Conservation (phyloP, 352 stramenopile genomes). For the Pythium vanterpoolii region DNA sequence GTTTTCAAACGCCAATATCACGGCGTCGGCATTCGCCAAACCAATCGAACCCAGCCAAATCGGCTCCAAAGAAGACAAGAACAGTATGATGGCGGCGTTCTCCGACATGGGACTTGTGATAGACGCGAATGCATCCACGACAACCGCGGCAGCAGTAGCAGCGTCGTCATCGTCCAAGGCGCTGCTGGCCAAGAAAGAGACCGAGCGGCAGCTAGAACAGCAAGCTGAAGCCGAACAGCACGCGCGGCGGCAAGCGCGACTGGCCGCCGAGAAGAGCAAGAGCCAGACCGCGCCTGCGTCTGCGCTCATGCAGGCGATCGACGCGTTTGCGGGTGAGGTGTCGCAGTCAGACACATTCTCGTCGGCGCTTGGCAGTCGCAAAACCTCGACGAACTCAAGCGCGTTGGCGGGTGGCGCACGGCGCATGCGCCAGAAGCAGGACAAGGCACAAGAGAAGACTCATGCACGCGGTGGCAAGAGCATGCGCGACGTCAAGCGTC, state of each 20-base stretch:
- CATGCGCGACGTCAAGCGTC: constrained; percentile 34
- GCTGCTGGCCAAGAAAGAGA: constrained; percentile 46
- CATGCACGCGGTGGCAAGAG: constrained; percentile 28
- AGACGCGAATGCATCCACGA: constrained; percentile 14
- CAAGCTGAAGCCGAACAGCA: constrained; percentile 19
- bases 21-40: not conserved
- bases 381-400: constrained; percentile 8
- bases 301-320: constrained; percentile 59
- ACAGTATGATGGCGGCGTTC: constrained; percentile 55
- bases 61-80: constrained; percentile 21
- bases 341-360: constrained; percentile 32
- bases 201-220: constrained; percentile 39
- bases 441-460: constrained; percentile 39
- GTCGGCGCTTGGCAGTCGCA: constrained; percentile 7
- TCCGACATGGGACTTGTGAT: constrained; percentile 51
- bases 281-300: constrained; percentile 29
- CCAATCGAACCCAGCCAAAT: constrained; percentile 1
- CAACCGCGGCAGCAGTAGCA: constrained; percentile 19
- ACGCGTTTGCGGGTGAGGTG: constrained; percentile 54
- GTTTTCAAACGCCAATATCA: constrained; percentile 16
- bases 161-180: constrained; percentile 35
- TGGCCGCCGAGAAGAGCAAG: not conserved
- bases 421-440: constrained; percentile 46
- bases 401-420: constrained; percentile 31
- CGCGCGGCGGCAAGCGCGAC: constrained; percentile 33